Evolutionary conservation across 495 filamentous ascomycete genomes (phyloP).

Genomic region (Aspergillus leporis): DNA sequence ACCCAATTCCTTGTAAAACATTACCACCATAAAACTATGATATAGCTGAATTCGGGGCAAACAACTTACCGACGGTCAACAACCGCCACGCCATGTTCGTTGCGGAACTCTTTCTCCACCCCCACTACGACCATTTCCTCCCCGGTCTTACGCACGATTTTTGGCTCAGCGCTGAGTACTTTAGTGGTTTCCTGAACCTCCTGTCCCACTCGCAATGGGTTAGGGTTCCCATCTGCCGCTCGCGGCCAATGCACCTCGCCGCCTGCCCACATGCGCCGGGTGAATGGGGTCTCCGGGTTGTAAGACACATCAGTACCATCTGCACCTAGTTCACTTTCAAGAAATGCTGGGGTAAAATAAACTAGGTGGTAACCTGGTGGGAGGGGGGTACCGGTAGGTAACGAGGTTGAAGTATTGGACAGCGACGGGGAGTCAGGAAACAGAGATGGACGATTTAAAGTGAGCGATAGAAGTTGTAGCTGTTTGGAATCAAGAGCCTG

Average conservation of each 20-base stretch:
- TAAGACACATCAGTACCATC: conserved; percentile 77
- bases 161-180: conserved; percentile 51
- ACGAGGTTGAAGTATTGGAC: conserved; percentile 25
- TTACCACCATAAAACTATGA: neutral
- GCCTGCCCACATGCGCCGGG: conserved; percentile 78
- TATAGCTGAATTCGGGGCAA: neutral
- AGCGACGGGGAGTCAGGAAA: conserved; percentile 32
- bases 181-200: conserved; percentile 57
- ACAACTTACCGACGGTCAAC: conserved; percentile 51
- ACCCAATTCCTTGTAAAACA: conserved; percentile 54
- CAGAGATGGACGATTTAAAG: conserved; percentile 50
- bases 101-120: conserved; percentile 60
- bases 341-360: conserved; percentile 66
- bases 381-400: conserved; percentile 42
- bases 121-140: conserved; percentile 66
- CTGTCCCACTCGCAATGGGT: conserved; percentile 53
- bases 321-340: conserved; percentile 52
- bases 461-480: conserved; percentile 54
- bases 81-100: conserved; percentile 50
- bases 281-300: conserved; percentile 63
- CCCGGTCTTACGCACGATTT: conserved; percentile 52
- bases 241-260: conserved; percentile 59
- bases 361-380: conserved; percentile 71
- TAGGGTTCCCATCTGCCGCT: conserved; percentile 30
- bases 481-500: conserved; percentile 60